These are phyloP conservation scores for Metschnikowia proteae DNA, from an alignment of 805 yeast genomes.

Conservation along the genomic window DNA sequence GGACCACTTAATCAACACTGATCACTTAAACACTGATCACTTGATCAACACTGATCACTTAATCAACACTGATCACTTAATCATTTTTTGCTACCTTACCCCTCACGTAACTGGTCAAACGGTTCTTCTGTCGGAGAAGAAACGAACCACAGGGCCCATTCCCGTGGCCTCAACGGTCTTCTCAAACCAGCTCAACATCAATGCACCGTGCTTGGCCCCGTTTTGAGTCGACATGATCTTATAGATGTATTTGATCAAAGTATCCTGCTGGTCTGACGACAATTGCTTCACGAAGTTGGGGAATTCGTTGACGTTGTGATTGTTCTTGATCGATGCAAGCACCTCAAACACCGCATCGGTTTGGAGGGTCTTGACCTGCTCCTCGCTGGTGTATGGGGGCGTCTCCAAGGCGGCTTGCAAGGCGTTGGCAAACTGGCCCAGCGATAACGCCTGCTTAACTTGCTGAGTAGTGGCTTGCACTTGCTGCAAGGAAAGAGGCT, in stretches of 20 bases:
- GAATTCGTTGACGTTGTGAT: conserved; percentile 66
- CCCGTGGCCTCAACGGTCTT: conserved; percentile 82
- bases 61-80: no score
- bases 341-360: conserved; percentile 60
- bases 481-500: conserved; percentile 44
- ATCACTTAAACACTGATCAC: no score
- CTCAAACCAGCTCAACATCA: conserved; percentile 86
- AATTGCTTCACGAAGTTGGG: conserved; percentile 56
- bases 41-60: no score
- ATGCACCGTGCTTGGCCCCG: conserved; percentile 84
- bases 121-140: conserved; percentile 79
- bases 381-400: conserved; percentile 83
- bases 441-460: conserved; percentile 59
- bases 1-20: no score
- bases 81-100: no score
- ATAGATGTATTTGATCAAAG: conserved; percentile 78
- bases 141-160: conserved; percentile 83
- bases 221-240: conserved; percentile 75
- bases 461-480: conserved; percentile 52
- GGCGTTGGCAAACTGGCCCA: conserved; percentile 71
- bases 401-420: conserved; percentile 57
- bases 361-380: conserved; percentile 45
- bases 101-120: conserved; percentile 35
- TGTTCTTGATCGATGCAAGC: conserved; percentile 47
- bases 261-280: conserved; percentile 63